phyloP scores from a whole-genome alignment of 176 grass and related monocot genomes.

The Hordeum marinum region DNA sequence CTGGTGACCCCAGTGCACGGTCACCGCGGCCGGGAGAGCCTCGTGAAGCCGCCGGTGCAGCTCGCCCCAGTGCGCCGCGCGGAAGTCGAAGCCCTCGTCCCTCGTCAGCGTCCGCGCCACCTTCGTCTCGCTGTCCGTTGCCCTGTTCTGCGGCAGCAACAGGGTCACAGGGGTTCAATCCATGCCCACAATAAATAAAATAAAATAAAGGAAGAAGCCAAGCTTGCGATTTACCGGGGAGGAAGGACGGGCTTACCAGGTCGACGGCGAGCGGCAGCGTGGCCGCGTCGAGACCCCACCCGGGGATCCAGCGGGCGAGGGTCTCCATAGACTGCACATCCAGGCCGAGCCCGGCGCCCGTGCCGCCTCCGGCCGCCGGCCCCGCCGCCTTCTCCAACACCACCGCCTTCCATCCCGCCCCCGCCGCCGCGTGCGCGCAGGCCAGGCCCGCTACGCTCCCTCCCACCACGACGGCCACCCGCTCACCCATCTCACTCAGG shows the following conservation, averaged over 20 bases:
- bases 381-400: slow-evolving; percentile 73
- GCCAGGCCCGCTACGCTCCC: slow-evolving; percentile 76
- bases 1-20: slow-evolving; percentile 71
- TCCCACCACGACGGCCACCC: slow-evolving; percentile 71
- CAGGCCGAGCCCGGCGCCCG: slow-evolving; percentile 65
- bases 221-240: background rate
- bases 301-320: slow-evolving; percentile 57
- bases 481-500: slow-evolving; percentile 17
- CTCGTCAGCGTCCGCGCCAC: slow-evolving; percentile 53
- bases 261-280: slow-evolving; percentile 65
- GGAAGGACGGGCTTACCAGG: slow-evolving; percentile 34
- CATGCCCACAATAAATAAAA: background rate
- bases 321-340: slow-evolving; percentile 66
- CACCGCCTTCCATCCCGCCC: slow-evolving; percentile 49
- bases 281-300: slow-evolving; percentile 18
- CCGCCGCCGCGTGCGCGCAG: slow-evolving; percentile 68
- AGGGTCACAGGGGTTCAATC: background rate
- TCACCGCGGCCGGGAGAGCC: slow-evolving; percentile 42
- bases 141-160: slow-evolving; percentile 46
- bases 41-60: slow-evolving; percentile 57
- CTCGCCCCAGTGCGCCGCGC: slow-evolving; percentile 77
- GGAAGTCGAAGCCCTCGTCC: slow-evolving; percentile 62
- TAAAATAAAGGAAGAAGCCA: too few relatives aligned
- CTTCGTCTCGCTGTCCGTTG: slow-evolving; percentile 62
- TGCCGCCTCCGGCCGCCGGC: slow-evolving; percentile 46